A percentile compares a stretch with the other conserved stretches of the same genome.
These are phyloP conservation scores for Taiozyma onychis DNA, from an alignment of 1,139 yeast genomes.

Conservation along the genomic window DNA sequence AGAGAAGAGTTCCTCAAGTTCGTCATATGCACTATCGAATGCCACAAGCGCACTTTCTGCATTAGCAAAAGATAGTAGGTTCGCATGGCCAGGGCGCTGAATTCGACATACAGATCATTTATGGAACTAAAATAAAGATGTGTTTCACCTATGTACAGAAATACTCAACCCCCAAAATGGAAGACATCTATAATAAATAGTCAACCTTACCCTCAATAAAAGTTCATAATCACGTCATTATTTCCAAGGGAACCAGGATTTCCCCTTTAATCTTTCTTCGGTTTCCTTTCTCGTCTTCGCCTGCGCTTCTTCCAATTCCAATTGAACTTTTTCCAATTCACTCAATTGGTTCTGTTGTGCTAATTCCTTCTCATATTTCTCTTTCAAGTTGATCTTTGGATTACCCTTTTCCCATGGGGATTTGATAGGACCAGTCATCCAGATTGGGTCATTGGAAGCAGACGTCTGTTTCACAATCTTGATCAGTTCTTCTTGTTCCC, in stretches of 20 bases:
- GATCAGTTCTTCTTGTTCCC: slow-evolving; percentile 64
- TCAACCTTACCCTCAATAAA: neutral
- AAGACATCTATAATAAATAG: neutral
- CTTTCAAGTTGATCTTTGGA: slow-evolving; percentile 35
- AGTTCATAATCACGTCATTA: slow-evolving; percentile 10
- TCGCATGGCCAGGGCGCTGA: slow-evolving; percentile 34
- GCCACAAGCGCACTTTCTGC: slow-evolving; percentile 40
- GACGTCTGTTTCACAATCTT: slow-evolving; percentile 58
- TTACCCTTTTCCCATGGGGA: slow-evolving; percentile 52
- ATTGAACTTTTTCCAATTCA: slow-evolving; percentile 41
- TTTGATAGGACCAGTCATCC: slow-evolving; percentile 69
- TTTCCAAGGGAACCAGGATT: slow-evolving; percentile 33
- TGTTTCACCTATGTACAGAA: neutral
- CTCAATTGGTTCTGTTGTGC: slow-evolving; percentile 41
- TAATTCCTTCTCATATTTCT: slow-evolving; percentile 41
- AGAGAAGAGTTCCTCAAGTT: slow-evolving; percentile 11
- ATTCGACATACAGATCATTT: neutral
- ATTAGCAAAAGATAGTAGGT: slow-evolving; percentile 40
- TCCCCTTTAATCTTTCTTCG: slow-evolving; percentile 32
- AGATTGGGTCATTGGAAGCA: slow-evolving; percentile 64
- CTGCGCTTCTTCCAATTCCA: slow-evolving; percentile 40
- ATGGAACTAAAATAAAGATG: neutral
- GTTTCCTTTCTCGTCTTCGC: slow-evolving; percentile 29
- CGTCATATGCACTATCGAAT: slow-evolving; percentile 28
- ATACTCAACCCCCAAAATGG: neutral